Percentiles rank a stretch among this genome's conserved stretches.
These are phyloP conservation scores for Volvox carteri DNA, from an alignment of 163 green algal species.

Conservation along the genomic window DNA sequence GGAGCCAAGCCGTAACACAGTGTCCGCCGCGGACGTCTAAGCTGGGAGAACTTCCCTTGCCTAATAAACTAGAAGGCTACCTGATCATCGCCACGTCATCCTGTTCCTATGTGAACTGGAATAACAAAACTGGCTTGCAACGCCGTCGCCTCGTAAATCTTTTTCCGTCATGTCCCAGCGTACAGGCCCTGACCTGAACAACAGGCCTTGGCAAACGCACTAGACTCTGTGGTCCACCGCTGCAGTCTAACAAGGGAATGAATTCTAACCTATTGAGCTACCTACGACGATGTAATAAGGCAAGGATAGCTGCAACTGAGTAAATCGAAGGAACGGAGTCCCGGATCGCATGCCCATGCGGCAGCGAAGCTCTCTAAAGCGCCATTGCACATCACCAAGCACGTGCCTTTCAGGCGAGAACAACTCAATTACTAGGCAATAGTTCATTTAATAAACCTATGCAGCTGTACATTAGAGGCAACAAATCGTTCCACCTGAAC, in stretches of 20 bases:
- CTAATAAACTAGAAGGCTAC: too few relatives aligned
- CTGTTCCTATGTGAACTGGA: neutral
- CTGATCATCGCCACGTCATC: neutral
- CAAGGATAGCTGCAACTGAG: neutral
- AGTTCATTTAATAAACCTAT: too few relatives aligned
- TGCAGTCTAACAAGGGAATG: conserved; percentile 30
- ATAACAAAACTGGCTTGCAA: conserved; percentile 5
- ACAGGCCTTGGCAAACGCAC: neutral
- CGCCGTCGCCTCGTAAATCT: neutral
- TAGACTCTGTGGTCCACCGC: conserved; percentile 13
- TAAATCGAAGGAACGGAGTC: neutral
- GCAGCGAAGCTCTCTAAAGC: conserved; percentile 11
- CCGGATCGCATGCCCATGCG: conserved; percentile 10
- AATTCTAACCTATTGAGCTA: conserved; percentile 22
- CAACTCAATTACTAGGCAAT: too few relatives aligned
- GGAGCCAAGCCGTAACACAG: too few relatives aligned
- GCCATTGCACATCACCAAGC: conserved; percentile 6
- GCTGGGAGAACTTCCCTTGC: too few relatives aligned
- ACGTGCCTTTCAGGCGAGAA: neutral
- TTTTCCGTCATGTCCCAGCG: neutral
- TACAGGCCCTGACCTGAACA: neutral
- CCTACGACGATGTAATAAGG: neutral
- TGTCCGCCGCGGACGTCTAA: too few relatives aligned
- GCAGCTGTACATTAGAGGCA: neutral
- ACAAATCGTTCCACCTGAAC: too few relatives aligned